A percentile compares a stretch with the other conserved stretches of the same genome.
phyloP scores from a whole-genome alignment of 2,329 filamentous ascomycete species.

The Pleomassaria siparia region DNA sequence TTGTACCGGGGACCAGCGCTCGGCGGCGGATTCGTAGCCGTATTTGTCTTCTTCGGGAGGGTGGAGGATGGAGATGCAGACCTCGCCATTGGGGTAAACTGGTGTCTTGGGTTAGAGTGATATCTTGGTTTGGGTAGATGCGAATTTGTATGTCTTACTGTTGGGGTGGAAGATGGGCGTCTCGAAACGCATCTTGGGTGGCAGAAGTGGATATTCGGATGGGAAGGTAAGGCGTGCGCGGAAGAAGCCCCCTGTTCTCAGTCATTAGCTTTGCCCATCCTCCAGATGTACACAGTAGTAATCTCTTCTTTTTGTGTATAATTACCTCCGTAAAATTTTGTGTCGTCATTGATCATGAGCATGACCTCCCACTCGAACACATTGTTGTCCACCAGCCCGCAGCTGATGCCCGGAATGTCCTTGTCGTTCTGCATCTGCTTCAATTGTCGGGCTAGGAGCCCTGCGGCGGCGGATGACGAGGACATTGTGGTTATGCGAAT shows the following conservation, averaged over 20 bases:
- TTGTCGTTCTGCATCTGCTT: slow-evolving; percentile 92
- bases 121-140: slow-evolving; percentile 6
- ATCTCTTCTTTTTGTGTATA: too few species aligned
- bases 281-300: too few species aligned
- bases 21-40: slow-evolving; percentile 94
- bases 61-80: slow-evolving; percentile 98
- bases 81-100: slow-evolving; percentile 91
- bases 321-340: slow-evolving; percentile 88
- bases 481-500: slow-evolving; percentile 27
- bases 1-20: slow-evolving; percentile 96
- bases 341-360: slow-evolving; percentile 96
- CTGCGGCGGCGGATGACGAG: slow-evolving; percentile 59
- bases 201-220: slow-evolving; percentile 93
- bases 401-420: slow-evolving; percentile 92
- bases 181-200: slow-evolving; percentile 93
- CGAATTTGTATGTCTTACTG: slow-evolving; percentile 57
- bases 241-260: slow-evolving; percentile 74
- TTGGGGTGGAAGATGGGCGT: slow-evolving; percentile 97
- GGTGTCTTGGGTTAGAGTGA: neutral
- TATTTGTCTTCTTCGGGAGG: slow-evolving; percentile 96
- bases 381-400: slow-evolving; percentile 81
- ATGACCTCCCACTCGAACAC: slow-evolving; percentile 99
- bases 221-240: slow-evolving; percentile 94
- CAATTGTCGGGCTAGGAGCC: slow-evolving; percentile 79
- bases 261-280: neutral